phyloP scores from a whole-genome alignment of 192 early-diverging fungal genomes.

The Entomortierella lignicola region DNA sequence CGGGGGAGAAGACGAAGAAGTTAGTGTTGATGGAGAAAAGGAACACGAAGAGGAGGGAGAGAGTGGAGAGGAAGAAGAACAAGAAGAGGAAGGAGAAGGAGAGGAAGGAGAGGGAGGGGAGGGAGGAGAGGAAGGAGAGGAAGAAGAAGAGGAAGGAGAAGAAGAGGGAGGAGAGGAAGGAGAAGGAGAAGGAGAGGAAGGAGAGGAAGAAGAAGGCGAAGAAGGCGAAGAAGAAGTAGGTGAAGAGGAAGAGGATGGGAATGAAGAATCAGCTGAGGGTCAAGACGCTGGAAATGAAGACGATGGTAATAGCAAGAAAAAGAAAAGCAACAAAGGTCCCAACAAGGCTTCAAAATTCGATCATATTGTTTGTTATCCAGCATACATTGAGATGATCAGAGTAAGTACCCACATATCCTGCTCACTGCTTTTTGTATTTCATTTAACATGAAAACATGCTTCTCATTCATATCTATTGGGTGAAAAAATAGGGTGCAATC shows the following conservation, averaged over 20 bases:
- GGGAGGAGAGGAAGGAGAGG: neutral
- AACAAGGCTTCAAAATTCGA: neutral
- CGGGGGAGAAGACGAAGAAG: neutral
- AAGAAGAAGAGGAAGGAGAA: neutral
- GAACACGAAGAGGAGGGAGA: neutral
- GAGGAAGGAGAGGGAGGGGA: neutral
- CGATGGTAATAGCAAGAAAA: neutral
- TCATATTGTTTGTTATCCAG: neutral
- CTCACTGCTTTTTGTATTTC: neutral
- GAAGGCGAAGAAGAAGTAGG: constrained; percentile 30
- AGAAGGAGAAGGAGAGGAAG: neutral
- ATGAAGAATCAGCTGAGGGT: neutral
- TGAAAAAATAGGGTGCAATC: neutral
- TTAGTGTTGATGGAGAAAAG: neutral
- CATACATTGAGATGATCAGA: constrained; percentile 15
- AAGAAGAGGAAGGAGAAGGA: neutral
- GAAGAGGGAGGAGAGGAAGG: neutral
- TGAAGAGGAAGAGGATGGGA: constrained; percentile 21
- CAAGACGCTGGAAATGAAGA: neutral
- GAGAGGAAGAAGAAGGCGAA: constrained; percentile 9
- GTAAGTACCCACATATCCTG: neutral
- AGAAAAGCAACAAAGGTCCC: too few species aligned
- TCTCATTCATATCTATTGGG: too few species aligned
- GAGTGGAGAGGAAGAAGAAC: neutral
- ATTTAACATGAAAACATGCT: too few species aligned